Base-by-base conservation (phyloP, 2,329 filamentous ascomycete species). In the Cladosporium velox region DNA sequence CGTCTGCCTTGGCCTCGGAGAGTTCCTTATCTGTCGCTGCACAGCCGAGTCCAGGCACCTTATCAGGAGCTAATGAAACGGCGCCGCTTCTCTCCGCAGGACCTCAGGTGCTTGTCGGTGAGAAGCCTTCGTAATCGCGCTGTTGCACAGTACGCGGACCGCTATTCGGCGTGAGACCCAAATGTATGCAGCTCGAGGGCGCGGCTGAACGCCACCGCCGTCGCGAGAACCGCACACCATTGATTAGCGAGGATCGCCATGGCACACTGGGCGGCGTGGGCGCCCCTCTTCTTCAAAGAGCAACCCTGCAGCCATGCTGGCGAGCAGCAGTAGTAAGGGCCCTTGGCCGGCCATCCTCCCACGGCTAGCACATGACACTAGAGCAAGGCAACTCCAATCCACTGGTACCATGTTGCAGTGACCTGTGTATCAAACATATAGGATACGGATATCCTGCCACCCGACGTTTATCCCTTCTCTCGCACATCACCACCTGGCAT, bases 361-460 rank as follows among this genome's bases (percentile, higher is more conserved):
- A 30, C 35, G 44, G 55, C 63, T 65, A 59, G 47, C 63, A 59
- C 55, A 30, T 47, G 30, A 15, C 54, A 59, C 63, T 65, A 59
- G 63, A 52, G 58, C 51, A 49, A 41, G 49, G 44, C 51, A 57
- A 66, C 64, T 66, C 64, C 62, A 63, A 66, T 65, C 47, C 32
- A 60, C 34, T 57, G 15, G 54, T 60, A 57, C 62, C 57, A 35
- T 59, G 38, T 54, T 49, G 35, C 41, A 30, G 35, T 47, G 35
- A 18, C 49, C 24, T 38, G 28, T 32, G 15, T 51, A 58, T 35
- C 38, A n/a, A 51, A 24, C 54, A 59, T 65, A 59, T 59, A 52
- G 32, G 21, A 52, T 57, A n/a, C 8, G 47, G 24, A 47, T 38
- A 32, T 44, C 49, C 64, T 55, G 47, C 18, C 14, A 35, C 32